Evolutionary conservation across 306 rosid species (phyloP).

Genomic region (Astragalus glycyphyllos): DNA sequence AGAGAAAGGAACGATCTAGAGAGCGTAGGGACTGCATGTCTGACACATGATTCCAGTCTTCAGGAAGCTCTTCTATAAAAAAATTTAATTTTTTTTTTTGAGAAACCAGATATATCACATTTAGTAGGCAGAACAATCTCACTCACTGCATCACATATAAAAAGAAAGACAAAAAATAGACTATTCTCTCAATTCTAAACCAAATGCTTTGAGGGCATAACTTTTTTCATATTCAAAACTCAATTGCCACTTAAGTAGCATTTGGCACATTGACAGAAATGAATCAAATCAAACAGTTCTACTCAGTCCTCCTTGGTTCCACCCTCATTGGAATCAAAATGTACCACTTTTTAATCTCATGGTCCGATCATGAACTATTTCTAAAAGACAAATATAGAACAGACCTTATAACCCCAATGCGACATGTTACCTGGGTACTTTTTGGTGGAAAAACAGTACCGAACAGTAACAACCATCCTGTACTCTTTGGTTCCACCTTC

Average conservation of each 20-base stretch:
- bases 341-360: not conserved
- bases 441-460: not conserved
- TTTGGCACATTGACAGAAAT: slow-evolving; percentile 8
- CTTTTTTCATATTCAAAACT: slow-evolving; percentile 1
- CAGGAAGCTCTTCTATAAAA: slow-evolving; percentile 74
- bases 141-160: slow-evolving; percentile 10
- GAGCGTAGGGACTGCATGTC: slow-evolving; percentile 70
- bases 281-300: slow-evolving; percentile 3
- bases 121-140: slow-evolving; percentile 30
- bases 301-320: not conserved
- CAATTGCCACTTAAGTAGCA: not conserved
- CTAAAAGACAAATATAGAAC: not conserved
- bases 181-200: slow-evolving; percentile 11
- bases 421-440: not conserved
- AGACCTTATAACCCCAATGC: not conserved
- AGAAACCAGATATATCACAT: slow-evolving; percentile 41
- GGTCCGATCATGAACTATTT: not conserved
- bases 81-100: no score
- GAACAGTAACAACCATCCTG: not conserved
- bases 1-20: slow-evolving; percentile 87
- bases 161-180: slow-evolving; percentile 1
- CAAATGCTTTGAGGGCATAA: slow-evolving; percentile 1
- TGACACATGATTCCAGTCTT: slow-evolving; percentile 69
- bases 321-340: slow-evolving; percentile 1
- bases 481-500: slow-evolving; percentile 6